Conservation (phyloP, 2,329 filamentous ascomycete genomes). For the Hyphodiscus sp. region DNA sequence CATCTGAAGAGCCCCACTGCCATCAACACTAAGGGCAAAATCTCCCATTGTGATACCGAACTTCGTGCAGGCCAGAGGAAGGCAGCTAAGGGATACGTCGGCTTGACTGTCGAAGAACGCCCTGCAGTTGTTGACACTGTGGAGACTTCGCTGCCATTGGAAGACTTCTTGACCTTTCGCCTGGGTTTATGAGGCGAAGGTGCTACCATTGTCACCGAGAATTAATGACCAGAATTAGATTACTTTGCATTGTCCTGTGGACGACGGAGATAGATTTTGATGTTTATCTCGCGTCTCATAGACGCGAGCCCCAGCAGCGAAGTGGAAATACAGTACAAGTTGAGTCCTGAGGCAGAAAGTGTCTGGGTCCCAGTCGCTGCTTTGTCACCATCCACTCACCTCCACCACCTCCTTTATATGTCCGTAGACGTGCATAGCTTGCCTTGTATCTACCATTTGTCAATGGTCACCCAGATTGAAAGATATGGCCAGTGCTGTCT, state of each 20-base stretch:
- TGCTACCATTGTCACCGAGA: constrained; percentile 41
- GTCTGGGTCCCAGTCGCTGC: background rate
- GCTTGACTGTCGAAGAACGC: constrained; percentile 32
- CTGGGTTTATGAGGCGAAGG: constrained; percentile 51
- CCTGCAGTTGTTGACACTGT: constrained; percentile 10
- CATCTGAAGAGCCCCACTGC: constrained; percentile 85
- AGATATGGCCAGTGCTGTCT: too few relatives aligned
- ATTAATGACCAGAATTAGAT: background rate
- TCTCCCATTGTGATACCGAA: constrained; percentile 83
- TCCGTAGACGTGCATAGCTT: background rate
- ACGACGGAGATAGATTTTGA: background rate
- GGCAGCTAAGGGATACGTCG: constrained; percentile 85
- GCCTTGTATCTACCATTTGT: background rate
- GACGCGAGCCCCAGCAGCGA: background rate
- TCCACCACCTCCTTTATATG: background rate
- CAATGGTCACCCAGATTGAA: background rate
- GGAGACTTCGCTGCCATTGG: constrained; percentile 29
- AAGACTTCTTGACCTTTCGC: constrained; percentile 49
- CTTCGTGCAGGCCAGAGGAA: constrained; percentile 89
- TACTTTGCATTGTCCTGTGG: constrained; percentile 2
- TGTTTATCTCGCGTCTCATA: background rate
- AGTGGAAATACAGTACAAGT: too few relatives aligned
- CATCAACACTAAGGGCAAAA: constrained; percentile 84
- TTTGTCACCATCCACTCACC: background rate
- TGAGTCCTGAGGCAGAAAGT: background rate